These are phyloP conservation scores for Hanseniaspora lindneri DNA, from an alignment of 805 yeast species.

Conservation along the genomic window DNA sequence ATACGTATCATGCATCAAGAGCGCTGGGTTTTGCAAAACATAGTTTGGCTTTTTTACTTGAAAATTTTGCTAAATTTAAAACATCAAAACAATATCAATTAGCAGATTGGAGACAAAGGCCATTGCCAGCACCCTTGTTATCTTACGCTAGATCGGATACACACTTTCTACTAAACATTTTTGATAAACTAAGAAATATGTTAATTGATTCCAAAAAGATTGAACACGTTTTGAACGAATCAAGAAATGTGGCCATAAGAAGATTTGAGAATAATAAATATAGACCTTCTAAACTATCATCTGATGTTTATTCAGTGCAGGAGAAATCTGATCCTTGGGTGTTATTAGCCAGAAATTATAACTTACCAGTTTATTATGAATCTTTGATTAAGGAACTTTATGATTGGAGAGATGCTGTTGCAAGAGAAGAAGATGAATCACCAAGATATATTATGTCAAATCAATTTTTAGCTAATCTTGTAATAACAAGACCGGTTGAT, in stretches of 20 bases:
- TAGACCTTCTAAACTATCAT: conserved; percentile 32
- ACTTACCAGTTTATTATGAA: conserved; percentile 43
- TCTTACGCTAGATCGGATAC: conserved; percentile 92
- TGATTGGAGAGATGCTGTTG: conserved; percentile 73
- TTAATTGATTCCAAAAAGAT: conserved; percentile 42
- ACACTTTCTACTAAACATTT: conserved; percentile 74
- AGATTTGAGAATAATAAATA: conserved; percentile 71
- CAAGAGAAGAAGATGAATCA: conserved; percentile 73
- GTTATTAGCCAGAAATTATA: conserved; percentile 49
- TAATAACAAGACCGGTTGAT: conserved; percentile 46
- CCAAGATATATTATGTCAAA: conserved; percentile 74
- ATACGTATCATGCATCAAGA: conserved; percentile 81
- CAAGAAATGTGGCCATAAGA: conserved; percentile 67
- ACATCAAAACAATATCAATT: conserved; percentile 91
- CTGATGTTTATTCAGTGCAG: conserved; percentile 38
- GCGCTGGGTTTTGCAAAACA: conserved; percentile 68
- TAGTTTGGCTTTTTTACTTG: conserved; percentile 74
- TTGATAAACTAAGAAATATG: conserved; percentile 55
- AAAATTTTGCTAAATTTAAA: conserved; percentile 64
- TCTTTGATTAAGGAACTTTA: conserved; percentile 50
- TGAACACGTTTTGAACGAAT: conserved; percentile 55
- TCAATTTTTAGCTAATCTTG: conserved; percentile 54
- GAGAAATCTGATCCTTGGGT: conserved; percentile 58
- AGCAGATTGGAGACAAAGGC: conserved; percentile 93
- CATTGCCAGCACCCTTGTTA: conserved; percentile 60